These are phyloP conservation scores for Boletus rubropictus DNA, from an alignment of 768 basidiomycete species.

Conservation along the genomic window DNA sequence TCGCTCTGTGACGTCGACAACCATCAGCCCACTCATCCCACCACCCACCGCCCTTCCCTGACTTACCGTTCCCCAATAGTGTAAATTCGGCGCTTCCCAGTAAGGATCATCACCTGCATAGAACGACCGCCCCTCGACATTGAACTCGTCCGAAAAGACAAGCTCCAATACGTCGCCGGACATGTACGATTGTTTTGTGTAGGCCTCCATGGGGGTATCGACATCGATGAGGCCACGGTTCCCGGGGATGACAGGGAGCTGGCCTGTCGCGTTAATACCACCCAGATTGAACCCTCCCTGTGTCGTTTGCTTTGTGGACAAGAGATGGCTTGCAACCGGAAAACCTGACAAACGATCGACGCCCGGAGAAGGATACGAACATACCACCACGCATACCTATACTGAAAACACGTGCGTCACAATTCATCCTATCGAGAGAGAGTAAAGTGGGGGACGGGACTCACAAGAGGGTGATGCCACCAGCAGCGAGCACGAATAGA, in stretches of 20 bases:
- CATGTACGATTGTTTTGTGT: conserved; percentile 38
- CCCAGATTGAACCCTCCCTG: conserved; percentile 67
- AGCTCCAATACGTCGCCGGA: conserved; percentile 37
- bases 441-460: conserved; percentile 22
- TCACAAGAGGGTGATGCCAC: conserved; percentile 51
- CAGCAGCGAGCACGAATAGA: conserved; percentile 48
- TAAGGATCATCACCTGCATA: conserved; percentile 66
- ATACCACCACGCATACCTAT: conserved; percentile 9
- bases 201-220: conserved; percentile 45
- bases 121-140: conserved; percentile 63
- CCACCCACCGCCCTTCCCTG: no score
- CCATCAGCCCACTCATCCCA: conserved; percentile 2
- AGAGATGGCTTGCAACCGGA: conserved; percentile 46
- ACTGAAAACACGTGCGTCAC: conserved; percentile 4
- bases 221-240: conserved; percentile 48
- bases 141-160: conserved; percentile 82
- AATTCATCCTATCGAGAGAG: not conserved
- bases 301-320: conserved; percentile 34
- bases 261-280: conserved; percentile 69
- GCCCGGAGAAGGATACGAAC: not conserved
- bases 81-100: conserved; percentile 49
- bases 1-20: conserved; percentile 24
- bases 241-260: conserved; percentile 42
- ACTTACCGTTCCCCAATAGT: conserved; percentile 62
- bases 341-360: conserved; percentile 31